These are phyloP conservation scores for Tulasnella sp. DNA, from an alignment of 768 basidiomycete genomes.

Conservation along the genomic window DNA sequence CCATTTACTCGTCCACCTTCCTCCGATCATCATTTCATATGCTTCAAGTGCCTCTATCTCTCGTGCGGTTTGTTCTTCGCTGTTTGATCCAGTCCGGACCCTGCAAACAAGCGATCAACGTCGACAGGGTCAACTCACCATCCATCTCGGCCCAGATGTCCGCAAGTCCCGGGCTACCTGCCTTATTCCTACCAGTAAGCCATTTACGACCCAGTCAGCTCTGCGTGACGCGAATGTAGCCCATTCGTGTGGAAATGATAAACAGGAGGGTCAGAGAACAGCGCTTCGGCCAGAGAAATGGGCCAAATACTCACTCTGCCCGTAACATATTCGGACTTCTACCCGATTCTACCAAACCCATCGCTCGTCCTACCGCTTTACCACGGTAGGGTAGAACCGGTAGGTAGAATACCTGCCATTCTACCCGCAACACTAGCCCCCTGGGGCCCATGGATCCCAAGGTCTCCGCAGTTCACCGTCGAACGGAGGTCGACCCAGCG, in stretches of 20 bases:
- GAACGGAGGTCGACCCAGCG: no score
- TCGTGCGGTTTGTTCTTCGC: background rate
- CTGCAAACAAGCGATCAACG: background rate
- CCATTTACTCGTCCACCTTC: background rate
- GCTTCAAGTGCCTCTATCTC: background rate
- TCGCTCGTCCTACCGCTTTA: background rate
- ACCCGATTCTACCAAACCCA: background rate
- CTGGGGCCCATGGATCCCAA: no score
- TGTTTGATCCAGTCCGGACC: background rate
- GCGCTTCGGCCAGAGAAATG: background rate
- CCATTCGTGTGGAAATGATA: no score
- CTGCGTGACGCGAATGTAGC: background rate
- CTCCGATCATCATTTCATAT: background rate
- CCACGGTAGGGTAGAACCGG: conserved; percentile 1
- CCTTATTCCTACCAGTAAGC: background rate
- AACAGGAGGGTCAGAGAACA: no score
- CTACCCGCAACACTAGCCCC: conserved; percentile 3
- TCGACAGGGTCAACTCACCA: background rate
- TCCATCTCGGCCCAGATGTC: background rate
- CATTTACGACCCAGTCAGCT: background rate
- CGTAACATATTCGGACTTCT: background rate
- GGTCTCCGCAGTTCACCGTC: no score
- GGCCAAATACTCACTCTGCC: background rate
- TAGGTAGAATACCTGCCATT: background rate
- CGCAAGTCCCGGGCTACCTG: background rate